These are phyloP conservation scores for Endothia cerciana DNA, from an alignment of 2,329 filamentous ascomycete species.

Conservation along the genomic window DNA sequence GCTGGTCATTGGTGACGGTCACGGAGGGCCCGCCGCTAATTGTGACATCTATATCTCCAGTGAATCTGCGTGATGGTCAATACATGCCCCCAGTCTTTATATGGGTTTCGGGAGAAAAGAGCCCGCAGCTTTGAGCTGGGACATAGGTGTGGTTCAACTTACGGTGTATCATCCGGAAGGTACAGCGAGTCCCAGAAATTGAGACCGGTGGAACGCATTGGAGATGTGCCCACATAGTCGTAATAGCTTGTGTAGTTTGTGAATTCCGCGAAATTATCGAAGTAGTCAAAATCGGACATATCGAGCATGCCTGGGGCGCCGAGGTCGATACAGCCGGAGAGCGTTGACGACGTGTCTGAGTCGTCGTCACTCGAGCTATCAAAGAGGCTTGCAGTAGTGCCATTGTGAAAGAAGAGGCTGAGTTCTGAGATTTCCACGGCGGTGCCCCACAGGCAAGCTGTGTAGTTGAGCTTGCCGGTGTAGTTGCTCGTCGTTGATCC, in stretches of 20 bases:
- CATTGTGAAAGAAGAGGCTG: constrained; percentile 8
- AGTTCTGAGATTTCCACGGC: not conserved
- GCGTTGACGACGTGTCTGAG: not conserved
- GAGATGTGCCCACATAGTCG: not conserved
- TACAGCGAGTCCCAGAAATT: constrained; percentile 12
- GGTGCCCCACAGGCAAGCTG: not conserved
- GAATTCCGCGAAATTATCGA: not conserved
- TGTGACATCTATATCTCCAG: constrained; percentile 10
- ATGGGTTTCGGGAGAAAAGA: not conserved
- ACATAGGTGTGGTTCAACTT: not conserved
- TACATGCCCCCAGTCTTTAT: no score
- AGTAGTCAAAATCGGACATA: constrained; percentile 5
- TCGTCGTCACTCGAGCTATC: not conserved
- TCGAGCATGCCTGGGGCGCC: constrained; percentile 10
- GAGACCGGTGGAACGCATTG: constrained; percentile 9
- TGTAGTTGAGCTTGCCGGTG: constrained; percentile 14
- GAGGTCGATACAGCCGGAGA: constrained; percentile 1
- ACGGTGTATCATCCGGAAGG: constrained; percentile 6
- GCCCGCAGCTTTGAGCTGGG: not conserved
- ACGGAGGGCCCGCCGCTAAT: constrained; percentile 6
- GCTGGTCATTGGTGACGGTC: constrained; percentile 12
- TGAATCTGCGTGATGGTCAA: not conserved
- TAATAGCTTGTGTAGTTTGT: constrained; percentile 7
- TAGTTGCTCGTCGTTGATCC: constrained; percentile 11
- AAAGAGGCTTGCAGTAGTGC: constrained; percentile 1